Conservation (phyloP, 495 filamentous ascomycete species). For the Daldinia caldariorum region DNA sequence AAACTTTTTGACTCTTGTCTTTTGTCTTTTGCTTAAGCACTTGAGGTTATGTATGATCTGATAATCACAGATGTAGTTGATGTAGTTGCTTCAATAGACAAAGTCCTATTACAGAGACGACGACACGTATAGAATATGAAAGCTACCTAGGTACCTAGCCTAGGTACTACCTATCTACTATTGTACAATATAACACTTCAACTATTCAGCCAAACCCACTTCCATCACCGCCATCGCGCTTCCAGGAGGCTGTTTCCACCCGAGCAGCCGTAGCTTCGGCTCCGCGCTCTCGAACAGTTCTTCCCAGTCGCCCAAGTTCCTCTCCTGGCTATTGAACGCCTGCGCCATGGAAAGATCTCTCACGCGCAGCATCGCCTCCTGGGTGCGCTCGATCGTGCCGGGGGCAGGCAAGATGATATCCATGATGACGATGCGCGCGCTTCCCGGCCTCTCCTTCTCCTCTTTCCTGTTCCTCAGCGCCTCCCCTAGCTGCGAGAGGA, state of each 20-base stretch:
- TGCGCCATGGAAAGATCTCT: conserved; percentile 4
- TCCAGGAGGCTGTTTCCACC: not conserved
- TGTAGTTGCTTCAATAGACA: not conserved
- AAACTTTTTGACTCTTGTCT: not conserved
- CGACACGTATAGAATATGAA: not conserved
- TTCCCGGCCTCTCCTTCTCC: not conserved
- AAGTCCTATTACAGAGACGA: not conserved
- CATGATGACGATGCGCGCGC: not conserved
- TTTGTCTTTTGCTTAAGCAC: too few species aligned
- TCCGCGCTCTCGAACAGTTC: not conserved
- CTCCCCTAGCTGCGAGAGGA: not conserved
- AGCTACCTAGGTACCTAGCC: too few species aligned
- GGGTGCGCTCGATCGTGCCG: not conserved
- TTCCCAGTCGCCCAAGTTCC: not conserved
- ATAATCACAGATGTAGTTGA: not conserved
- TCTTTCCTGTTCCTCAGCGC: not conserved
- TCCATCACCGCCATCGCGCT: conserved; percentile 1
- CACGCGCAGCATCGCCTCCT: conserved; percentile 3
- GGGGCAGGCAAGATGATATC: not conserved
- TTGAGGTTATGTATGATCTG: not conserved
- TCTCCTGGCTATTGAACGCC: not conserved
- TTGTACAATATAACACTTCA: not conserved
- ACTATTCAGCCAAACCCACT: not conserved
- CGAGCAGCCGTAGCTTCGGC: not conserved
- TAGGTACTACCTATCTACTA: too few species aligned